Evolutionary conservation across 371 early-diverging fungal genomes (phyloP).

Genomic region (Lichtheimia corymbifera): DNA sequence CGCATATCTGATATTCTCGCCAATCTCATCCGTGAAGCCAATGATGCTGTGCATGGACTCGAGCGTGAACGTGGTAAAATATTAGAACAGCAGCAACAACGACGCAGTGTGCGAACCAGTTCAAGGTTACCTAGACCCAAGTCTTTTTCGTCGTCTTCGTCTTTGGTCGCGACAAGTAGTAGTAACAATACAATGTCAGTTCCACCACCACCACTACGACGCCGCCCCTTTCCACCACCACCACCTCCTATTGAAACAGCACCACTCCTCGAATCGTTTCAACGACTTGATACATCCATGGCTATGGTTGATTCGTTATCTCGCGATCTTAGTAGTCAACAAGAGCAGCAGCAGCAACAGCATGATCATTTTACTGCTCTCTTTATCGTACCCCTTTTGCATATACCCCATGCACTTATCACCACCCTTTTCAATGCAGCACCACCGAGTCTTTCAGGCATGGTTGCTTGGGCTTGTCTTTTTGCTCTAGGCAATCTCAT

Average conservation of each 20-base stretch:
- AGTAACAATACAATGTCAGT: too few relatives aligned
- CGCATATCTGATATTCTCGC: conserved; percentile 45
- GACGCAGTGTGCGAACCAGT: not conserved
- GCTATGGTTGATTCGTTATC: conserved; percentile 52
- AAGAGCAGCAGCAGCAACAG: not conserved
- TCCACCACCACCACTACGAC: not conserved
- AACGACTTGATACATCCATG: conserved; percentile 44
- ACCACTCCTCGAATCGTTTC: conserved; percentile 39
- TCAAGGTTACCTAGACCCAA: conserved; percentile 35
- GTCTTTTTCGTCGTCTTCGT: not conserved
- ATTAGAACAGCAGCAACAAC: not conserved
- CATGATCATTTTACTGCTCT: conserved; percentile 12
- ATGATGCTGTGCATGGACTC: conserved; percentile 44
- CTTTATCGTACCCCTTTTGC: conserved; percentile 35
- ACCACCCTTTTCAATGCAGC: conserved; percentile 26
- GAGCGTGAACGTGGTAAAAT: conserved; percentile 27
- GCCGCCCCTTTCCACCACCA: conserved; percentile 12
- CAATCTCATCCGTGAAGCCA: conserved; percentile 50
- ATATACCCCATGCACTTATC: conserved; percentile 37
- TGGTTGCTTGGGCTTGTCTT: conserved; percentile 40
- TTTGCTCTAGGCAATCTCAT: conserved; percentile 37
- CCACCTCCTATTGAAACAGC: not conserved
- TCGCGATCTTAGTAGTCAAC: conserved; percentile 39
- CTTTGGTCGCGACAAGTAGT: too few relatives aligned
- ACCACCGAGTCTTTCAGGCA: conserved; percentile 19